Evolutionary conservation across 2,329 filamentous ascomycete genomes (phyloP), one percentile per base, ranked within the genome.

Genomic region (Clonostachys solani): DNA sequence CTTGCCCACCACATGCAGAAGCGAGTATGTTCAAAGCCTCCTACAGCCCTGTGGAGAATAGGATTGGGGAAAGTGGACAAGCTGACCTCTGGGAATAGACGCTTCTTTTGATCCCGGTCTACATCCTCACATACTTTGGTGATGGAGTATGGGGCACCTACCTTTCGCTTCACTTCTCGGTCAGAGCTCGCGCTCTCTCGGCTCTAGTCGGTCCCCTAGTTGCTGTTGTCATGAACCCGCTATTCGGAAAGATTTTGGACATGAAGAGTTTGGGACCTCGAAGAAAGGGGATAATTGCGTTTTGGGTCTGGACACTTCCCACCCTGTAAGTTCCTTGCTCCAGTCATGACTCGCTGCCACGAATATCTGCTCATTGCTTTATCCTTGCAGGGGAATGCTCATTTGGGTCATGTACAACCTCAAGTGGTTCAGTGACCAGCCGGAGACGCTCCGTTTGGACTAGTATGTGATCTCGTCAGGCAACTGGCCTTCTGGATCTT

Each of bases 111-210:
- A 48, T 66, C 9, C 63, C 63, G 1, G 57, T 61, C 2, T 64
- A 40, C 37, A 40, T 67, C 49, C 66, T 65, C 53, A 65, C 63
- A 2, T 68, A 67, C 56, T 68, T 67, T 54, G 66, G 63, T 17
- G 64, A 64, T 29, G 65, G 63, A 29, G 64, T 60, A 2, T 60
- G 65, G 60, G 62, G 63, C 3, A 66, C 64, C 3, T 65, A 65
- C 45, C 53, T 64, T 7, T 59, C 60, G 5, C 48, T 60, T 5
- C 61, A 65, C 49, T 64, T 65, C 48, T 62, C 59, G 5, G 62
- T 65, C 15, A 53, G 62, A 33, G 50, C 62, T 9, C 60, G 62
- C 34, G 61, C 62, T 15, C 37, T 40, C 7, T 40, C 37, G 37
- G 37, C 37, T 17, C n/a, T 40, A 17, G 37, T 40, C 15, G 37